These are phyloP conservation scores for Mercurialis annua DNA, from an alignment of 345 rosid genomes.

Conservation along the genomic window DNA sequence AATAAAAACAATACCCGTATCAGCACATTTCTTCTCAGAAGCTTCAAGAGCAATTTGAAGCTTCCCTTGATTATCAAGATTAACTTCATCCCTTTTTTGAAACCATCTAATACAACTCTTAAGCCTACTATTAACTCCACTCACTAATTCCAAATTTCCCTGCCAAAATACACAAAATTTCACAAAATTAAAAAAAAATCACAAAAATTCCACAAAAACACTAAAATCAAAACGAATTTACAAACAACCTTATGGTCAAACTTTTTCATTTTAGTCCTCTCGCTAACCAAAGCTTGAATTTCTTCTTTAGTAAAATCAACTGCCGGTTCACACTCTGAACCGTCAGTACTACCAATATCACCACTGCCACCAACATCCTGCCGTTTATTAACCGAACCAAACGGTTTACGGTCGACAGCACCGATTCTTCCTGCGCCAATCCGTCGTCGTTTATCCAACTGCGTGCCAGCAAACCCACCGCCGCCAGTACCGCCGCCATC, in stretches of 20 bases:
- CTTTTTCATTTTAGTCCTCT: conserved; percentile 61
- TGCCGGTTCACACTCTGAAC: conserved; percentile 35
- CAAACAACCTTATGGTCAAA: conserved; percentile 73
- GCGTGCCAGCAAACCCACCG: conserved; percentile 30
- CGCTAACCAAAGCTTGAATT: conserved; percentile 65
- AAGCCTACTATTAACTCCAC: conserved; percentile 58
- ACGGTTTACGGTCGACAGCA: conserved; percentile 47
- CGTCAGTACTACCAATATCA: conserved; percentile 43
- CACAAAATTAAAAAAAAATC: neutral
- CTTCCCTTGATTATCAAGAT: conserved; percentile 52
- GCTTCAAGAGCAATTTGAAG: conserved; percentile 53
- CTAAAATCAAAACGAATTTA: too few species aligned
- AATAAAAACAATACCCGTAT: conserved; percentile 40
- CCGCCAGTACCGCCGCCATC: conserved; percentile 29
- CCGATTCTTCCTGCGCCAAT: conserved; percentile 39
- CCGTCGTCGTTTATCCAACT: conserved; percentile 66
- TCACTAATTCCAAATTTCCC: conserved; percentile 60
- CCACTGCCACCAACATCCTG: conserved; percentile 45
- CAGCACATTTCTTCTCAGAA: conserved; percentile 48
- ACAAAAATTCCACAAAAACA: neutral
- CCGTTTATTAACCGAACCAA: conserved; percentile 40
- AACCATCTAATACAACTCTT: conserved; percentile 79
- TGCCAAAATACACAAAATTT: conserved; percentile 17
- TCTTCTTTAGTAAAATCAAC: conserved; percentile 73
- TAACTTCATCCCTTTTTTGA: conserved; percentile 55